Percentiles rank a stretch among this genome's conserved stretches.
phyloP scores from a whole-genome alignment of 2,329 filamentous ascomycete genomes.

The Hymenotorrendiella dingleyae region DNA sequence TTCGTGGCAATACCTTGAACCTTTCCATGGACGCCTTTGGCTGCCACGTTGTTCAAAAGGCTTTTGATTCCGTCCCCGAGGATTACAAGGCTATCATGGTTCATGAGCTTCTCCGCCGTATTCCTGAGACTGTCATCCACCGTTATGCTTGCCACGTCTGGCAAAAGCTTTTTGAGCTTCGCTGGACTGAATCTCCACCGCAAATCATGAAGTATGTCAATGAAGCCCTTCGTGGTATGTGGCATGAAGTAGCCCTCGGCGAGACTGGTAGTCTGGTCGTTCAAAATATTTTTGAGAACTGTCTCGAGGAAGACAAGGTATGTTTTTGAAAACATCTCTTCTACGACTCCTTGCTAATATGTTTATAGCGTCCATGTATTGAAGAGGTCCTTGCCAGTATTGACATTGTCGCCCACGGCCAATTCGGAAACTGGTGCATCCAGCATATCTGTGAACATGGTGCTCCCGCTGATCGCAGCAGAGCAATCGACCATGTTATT shows the following conservation, averaged over 20 bases:
- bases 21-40: slow-evolving; percentile 98
- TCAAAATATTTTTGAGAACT: slow-evolving; percentile 99
- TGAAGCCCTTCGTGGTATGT: slow-evolving; percentile 90
- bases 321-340: slow-evolving; percentile 17
- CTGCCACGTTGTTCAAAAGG: slow-evolving; percentile 97
- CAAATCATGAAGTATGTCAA: slow-evolving; percentile 99
- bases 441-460: slow-evolving; percentile 99
- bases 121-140: slow-evolving; percentile 96
- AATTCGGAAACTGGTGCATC: slow-evolving; percentile 99
- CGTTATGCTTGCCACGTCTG: slow-evolving; percentile 98
- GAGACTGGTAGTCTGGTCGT: slow-evolving; percentile 97
- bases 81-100: slow-evolving; percentile 99
- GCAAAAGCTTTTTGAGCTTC: slow-evolving; percentile 98
- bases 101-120: slow-evolving; percentile 89
- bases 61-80: slow-evolving; percentile 94
- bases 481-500: slow-evolving; percentile 92
- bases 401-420: slow-evolving; percentile 91
- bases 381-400: slow-evolving; percentile 94
- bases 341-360: slow-evolving; percentile 16
- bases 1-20: slow-evolving; percentile 87
- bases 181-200: slow-evolving; percentile 89
- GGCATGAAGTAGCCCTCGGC: slow-evolving; percentile 95
- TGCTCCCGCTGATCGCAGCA: slow-evolving; percentile 80
- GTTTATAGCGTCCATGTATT: slow-evolving; percentile 80
- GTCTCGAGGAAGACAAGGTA: slow-evolving; percentile 96